These are phyloP conservation scores for Botryosphaeria dothidea DNA, from an alignment of 2,329 filamentous ascomycete genomes.

Conservation along the genomic window DNA sequence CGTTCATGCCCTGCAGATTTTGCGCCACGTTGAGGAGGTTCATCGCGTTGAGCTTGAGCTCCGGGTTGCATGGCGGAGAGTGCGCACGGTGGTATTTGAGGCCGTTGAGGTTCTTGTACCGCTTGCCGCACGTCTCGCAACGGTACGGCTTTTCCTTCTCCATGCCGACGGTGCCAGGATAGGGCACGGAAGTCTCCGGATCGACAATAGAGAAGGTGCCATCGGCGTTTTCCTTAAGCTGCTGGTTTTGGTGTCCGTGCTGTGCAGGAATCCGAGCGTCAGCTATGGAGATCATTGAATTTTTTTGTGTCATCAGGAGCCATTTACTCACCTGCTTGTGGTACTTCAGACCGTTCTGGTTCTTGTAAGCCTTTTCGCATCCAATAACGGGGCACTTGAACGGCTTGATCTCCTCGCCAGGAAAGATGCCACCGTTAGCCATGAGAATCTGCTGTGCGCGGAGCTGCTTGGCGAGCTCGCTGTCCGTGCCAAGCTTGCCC, in stretches of 20 bases:
- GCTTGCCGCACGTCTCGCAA: constrained; percentile 94
- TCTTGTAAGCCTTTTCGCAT: constrained; percentile 99
- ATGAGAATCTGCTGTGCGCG: constrained; percentile 59
- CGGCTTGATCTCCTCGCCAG: constrained; percentile 87
- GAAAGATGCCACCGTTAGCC: constrained; percentile 47
- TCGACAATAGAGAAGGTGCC: constrained; percentile 98
- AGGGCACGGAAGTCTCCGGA: constrained; percentile 88
- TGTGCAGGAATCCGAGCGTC: constrained; percentile 30
- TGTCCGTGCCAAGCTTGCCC: constrained; percentile 74
- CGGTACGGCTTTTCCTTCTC: constrained; percentile 99
- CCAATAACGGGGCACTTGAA: constrained; percentile 98
- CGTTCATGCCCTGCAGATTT: constrained; percentile 46
- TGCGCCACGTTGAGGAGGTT: constrained; percentile 34
- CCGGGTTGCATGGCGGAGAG: constrained; percentile 86
- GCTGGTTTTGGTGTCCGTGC: constrained; percentile 95
- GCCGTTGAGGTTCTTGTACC: constrained; percentile 98
- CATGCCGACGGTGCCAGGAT: constrained; percentile 97
- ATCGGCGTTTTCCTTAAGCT: constrained; percentile 93
- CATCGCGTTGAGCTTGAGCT: constrained; percentile 60
- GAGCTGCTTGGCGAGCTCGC: constrained; percentile 68
- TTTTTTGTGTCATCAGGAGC: constrained; percentile 19
- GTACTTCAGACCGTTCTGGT: constrained; percentile 97
- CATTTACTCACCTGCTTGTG: constrained; percentile 62
- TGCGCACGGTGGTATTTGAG: constrained; percentile 82
- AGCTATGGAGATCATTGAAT: constrained; percentile 8